Conservation (phyloP, 2,329 filamentous ascomycete genomes). For the Trichoderma atrobrunneum region DNA sequence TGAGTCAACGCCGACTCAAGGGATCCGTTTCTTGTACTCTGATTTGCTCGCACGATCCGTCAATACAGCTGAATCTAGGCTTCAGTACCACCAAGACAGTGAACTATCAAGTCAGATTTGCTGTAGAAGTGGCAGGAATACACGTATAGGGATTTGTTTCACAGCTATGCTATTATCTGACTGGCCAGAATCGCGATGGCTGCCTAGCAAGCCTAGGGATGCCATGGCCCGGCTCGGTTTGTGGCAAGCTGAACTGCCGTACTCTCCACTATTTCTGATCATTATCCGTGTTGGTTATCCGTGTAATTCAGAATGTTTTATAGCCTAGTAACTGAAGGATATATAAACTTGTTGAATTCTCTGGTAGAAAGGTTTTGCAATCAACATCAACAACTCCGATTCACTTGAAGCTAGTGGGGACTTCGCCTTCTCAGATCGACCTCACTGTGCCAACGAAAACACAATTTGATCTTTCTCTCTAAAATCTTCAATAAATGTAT, state of each 20-base stretch:
- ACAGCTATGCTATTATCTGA: not conserved
- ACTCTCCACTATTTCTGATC: not conserved
- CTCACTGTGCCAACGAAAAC: not conserved
- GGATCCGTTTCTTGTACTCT: not conserved
- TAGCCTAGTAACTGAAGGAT: not conserved
- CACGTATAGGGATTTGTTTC: not conserved
- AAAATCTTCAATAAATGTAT: not conserved
- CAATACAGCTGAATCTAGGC: not conserved
- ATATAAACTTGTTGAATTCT: not conserved
- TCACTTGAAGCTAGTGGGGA: not conserved
- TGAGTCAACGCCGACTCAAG: not conserved
- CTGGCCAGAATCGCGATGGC: not conserved
- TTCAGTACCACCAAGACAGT: not conserved
- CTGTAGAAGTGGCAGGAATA: not conserved
- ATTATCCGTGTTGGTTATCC: not conserved
- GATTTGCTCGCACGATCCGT: not conserved
- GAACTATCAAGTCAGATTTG: too few species aligned
- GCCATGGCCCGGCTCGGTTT: not conserved
- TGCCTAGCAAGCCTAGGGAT: not conserved
- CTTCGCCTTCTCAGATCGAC: not conserved
- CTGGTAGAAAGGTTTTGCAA: too few species aligned
- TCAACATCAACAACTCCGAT: not conserved
- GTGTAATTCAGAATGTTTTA: not conserved
- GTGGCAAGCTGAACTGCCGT: not conserved
- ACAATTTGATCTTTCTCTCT: not conserved